These are phyloP conservation scores for Tricholomella constricta DNA, from an alignment of 768 basidiomycete species.

Conservation along the genomic window DNA sequence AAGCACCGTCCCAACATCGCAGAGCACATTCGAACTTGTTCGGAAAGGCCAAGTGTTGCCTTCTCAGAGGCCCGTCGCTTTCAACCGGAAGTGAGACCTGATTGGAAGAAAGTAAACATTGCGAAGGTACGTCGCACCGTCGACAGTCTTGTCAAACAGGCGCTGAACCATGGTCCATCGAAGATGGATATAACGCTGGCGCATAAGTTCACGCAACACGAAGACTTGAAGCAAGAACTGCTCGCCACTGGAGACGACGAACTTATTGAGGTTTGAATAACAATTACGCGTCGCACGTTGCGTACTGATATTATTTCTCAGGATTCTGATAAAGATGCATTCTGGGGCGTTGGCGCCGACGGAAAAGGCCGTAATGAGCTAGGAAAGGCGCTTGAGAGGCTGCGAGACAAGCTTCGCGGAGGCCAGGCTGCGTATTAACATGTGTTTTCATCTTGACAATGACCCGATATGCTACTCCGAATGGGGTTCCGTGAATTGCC, in stretches of 20 bases:
- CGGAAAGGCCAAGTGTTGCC: slow-evolving; percentile 61
- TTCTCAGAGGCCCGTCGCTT: slow-evolving; percentile 70
- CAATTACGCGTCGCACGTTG: background rate
- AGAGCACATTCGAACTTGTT: slow-evolving; percentile 68
- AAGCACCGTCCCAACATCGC: slow-evolving; percentile 61
- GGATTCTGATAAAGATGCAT: slow-evolving; percentile 75
- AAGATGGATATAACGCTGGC: slow-evolving; percentile 66
- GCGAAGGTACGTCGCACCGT: slow-evolving; percentile 51
- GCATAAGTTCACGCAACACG: slow-evolving; percentile 74
- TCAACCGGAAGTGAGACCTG: slow-evolving; percentile 60
- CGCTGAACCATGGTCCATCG: too few species aligned
- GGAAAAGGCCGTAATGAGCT: slow-evolving; percentile 70
- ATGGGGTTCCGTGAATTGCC: too few species aligned
- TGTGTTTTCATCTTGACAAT: too few species aligned
- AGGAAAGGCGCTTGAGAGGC: slow-evolving; percentile 66
- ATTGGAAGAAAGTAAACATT: slow-evolving; percentile 72
- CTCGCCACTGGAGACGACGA: slow-evolving; percentile 66
- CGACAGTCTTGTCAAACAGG: too few species aligned
- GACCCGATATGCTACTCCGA: too few species aligned
- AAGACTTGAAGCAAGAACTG: slow-evolving; percentile 56
- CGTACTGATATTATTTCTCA: slow-evolving; percentile 25
- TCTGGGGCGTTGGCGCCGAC: slow-evolving; percentile 75
- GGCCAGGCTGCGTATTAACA: too few species aligned
- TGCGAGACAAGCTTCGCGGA: slow-evolving; percentile 61
- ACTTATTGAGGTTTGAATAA: slow-evolving; percentile 59